A percentile compares a stretch with the other conserved stretches of the same genome.
Evolutionary conservation across 192 early-diverging fungal genomes (phyloP).

Genomic region (Jimgerdemannia flammicorona): DNA sequence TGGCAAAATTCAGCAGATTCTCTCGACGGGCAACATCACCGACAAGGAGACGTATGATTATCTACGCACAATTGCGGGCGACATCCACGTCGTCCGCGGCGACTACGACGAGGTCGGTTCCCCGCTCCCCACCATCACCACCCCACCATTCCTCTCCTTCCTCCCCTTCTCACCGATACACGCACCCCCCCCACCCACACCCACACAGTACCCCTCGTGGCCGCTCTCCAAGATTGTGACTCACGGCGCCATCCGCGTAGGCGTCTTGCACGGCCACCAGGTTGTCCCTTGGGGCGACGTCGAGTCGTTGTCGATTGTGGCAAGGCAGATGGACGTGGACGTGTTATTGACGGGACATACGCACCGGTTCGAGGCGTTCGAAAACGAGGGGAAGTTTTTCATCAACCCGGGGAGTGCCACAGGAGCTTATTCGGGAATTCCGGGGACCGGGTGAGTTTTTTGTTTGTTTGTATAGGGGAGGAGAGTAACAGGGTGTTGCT

Average conservation of each 20-base stretch:
- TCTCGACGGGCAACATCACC: conserved; percentile 87
- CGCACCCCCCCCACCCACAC: no score
- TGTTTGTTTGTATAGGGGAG: no score
- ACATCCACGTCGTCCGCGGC: conserved; percentile 74
- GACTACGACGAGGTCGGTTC: conserved; percentile 73
- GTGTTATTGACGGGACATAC: conserved; percentile 88
- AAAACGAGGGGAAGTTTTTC: conserved; percentile 88
- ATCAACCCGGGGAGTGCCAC: conserved; percentile 95
- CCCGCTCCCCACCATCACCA: no score
- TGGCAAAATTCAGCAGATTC: conserved; percentile 95
- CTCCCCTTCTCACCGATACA: no score
- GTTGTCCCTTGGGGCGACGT: conserved; percentile 78
- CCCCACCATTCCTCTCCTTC: no score
- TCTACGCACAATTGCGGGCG: conserved; percentile 74
- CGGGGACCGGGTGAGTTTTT: conserved; percentile 17
- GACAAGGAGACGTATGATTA: conserved; percentile 86
- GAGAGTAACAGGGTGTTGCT: no score
- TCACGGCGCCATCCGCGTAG: conserved; percentile 61
- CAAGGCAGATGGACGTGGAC: conserved; percentile 90
- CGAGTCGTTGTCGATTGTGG: conserved; percentile 68
- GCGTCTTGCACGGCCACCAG: conserved; percentile 86
- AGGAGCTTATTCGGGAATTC: conserved; percentile 60
- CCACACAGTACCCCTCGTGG: conserved; percentile 39
- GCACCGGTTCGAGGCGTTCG: conserved; percentile 89
- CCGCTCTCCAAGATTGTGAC: conserved; percentile 65